Base-by-base conservation (phyloP, 139 green algal species). In the Deuterostichococcus epilithicus region DNA sequence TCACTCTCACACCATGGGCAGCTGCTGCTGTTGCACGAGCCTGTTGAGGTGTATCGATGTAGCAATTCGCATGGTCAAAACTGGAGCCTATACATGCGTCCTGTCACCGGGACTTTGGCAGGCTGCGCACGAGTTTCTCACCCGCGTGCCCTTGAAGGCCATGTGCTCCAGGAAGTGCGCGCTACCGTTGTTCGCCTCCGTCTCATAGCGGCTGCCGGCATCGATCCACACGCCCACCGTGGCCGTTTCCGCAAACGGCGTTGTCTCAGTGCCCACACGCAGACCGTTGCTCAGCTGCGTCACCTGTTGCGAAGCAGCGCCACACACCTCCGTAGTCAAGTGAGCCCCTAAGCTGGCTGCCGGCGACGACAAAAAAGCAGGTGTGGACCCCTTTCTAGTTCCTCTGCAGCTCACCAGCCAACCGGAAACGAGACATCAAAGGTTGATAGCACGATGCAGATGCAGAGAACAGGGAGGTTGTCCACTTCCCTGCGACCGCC, bases 151-250 rank as follows among this genome's bases (percentile, higher is more conserved):
- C 87, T 99, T 99, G 87, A 99, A 99, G 6, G 94, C 91, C 89
- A 99, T 97, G 88, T 99, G 96, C 88, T 99, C 96, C 75, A 99
- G 87, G 82, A 99, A 99, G 81, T 99, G 96, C 5, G 96, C 96
- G 5, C 91, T 93, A 60, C 96, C 96, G 76, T 98, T 98, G 81
- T 91, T 97, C 36, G 83, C 82, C 28, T 93, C 92, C 3, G 83
- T 94, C 87, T 99, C 95, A 75, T 95, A 99, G 33, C 96, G 84
- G 76, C 85, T 94, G 47, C 96, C 96, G n/a, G 94, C 93, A 85
- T 99, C 96, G 79, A 99, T 98, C 92, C 92, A 99, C 39, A 99
- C 91, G 13, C 96, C 96, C 28, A 99, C 89, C 20, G 94, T 97
- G 6, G 96, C 92, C 1, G 95, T 98, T 58, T 93, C 86, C 0